Base-by-base conservation (phyloP, 2,329 filamentous ascomycete species). In the Fusarium graminum region DNA sequence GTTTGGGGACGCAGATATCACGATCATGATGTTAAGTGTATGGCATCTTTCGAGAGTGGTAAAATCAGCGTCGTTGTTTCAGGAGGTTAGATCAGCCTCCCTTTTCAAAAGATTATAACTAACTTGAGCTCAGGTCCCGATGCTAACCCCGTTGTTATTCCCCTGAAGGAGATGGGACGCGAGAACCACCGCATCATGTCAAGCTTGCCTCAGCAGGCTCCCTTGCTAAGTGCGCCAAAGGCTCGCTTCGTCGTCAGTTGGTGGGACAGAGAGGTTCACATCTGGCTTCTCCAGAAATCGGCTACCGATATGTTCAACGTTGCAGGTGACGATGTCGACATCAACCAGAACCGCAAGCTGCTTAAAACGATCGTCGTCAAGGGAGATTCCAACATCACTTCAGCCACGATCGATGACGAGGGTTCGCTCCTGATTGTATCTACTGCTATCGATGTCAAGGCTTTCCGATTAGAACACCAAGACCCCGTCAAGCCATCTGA, bases 1-100 rank as follows among this genome's bases (percentile, higher is more conserved):
- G 85, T 92, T n/a, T 91, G 88, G 78, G 93, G 97, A 74, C 86
- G 92, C 68, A 86, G 93, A 74, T 94, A 94, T 74, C 95, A 99
- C 75, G 88, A 90, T 43, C 94, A 98, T 77, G 95, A 99, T 80
- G 93, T 98, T 72, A 98, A 98, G 81, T 88, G 93, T 2, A 92
- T 98, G 88, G 92, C 93, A 32, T 89, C 92, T 0, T 98, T 94
- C 67, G 95, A 99, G 77, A 90, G 90, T 51, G 89, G 86, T 49
- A 88, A 88, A 47, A 87, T 97, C 74, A 98, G 93, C 73, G 88
- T 98, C 54, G 84, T 97, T 12, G 92, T 97, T 16, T 96, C 94
- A 65, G 95, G 95, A 86, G 95, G 93, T 92, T 82, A 78, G 84
- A 59, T n/a, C 8, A 52, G n/a, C 13, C 11, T 9, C 25, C 19